Conservation (phyloP, 2,329 filamentous ascomycete species). For the Clonostachys rosea region DNA sequence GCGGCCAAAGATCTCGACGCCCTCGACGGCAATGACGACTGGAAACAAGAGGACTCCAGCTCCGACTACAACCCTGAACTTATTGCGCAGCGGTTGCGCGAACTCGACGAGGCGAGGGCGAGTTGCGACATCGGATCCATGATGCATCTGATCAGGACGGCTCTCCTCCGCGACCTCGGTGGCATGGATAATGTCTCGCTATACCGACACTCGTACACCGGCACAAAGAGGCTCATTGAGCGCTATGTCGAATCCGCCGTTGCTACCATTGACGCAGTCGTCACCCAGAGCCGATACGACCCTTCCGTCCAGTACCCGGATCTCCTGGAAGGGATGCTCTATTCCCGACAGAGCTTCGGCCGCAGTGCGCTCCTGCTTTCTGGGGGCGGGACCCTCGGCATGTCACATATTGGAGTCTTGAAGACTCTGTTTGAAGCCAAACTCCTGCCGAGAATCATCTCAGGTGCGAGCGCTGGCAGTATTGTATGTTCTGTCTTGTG, state of each 20-base stretch:
- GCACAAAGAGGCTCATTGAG: conserved; percentile 85
- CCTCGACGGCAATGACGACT: conserved; percentile 74
- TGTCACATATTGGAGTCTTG: conserved; percentile 86
- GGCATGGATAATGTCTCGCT: conserved; percentile 80
- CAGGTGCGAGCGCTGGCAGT: conserved; percentile 80
- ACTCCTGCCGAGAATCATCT: conserved; percentile 80
- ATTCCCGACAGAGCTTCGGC: conserved; percentile 76
- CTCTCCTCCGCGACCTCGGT: conserved; percentile 74
- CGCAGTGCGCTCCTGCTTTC: conserved; percentile 78
- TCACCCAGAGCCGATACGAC: conserved; percentile 52
- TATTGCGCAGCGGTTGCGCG: conserved; percentile 63
- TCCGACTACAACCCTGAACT: conserved; percentile 62
- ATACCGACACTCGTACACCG: conserved; percentile 79
- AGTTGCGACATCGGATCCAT: conserved; percentile 71
- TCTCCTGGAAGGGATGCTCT: conserved; percentile 63
- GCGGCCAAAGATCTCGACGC: conserved; percentile 74
- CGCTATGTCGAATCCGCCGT: conserved; percentile 78
- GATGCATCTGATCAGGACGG: conserved; percentile 76
- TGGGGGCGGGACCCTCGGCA: conserved; percentile 84
- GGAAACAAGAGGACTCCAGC: conserved; percentile 58
- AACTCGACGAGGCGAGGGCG: conserved; percentile 70
- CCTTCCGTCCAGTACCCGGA: conserved; percentile 54
- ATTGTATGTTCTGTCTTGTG: conserved; percentile 82
- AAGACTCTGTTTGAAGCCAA: conserved; percentile 73
- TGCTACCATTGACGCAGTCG: conserved; percentile 66